Conservation (phyloP, 345 rosid species). For the Euclidium syriacum region DNA sequence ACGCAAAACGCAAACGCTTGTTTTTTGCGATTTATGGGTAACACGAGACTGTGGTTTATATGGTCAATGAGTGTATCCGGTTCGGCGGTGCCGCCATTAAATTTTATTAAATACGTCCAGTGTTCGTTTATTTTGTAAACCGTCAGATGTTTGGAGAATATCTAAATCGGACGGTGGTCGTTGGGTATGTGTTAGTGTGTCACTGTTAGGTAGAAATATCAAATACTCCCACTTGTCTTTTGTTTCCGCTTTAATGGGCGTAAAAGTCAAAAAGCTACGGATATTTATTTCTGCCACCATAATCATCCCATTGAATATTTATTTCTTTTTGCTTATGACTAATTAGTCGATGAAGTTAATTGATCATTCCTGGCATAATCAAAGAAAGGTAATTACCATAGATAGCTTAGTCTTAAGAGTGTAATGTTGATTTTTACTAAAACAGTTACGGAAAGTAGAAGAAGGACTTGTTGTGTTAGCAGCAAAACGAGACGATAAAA, state of each 20-base stretch:
- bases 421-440: not conserved
- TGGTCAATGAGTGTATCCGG: constrained; percentile 34
- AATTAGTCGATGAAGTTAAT: not conserved
- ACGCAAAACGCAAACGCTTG: not conserved
- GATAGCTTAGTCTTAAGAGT: not conserved
- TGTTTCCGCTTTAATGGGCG: not conserved
- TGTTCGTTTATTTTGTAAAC: constrained; percentile 11
- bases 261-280: not conserved
- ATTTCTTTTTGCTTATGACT: not conserved
- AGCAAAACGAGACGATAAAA: constrained; percentile 1
- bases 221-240: constrained; percentile 6
- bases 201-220: not conserved
- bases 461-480: not conserved
- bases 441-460: not conserved
- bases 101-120: not conserved
- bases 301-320: constrained; percentile 1
- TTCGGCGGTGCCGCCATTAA: constrained; percentile 17
- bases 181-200: constrained; percentile 18
- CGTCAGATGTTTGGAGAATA: constrained; percentile 10
- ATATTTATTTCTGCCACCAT: constrained; percentile 6
- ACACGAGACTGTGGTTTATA: constrained; percentile 29
- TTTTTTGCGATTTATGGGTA: constrained; percentile 18
- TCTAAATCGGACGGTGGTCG: constrained; percentile 20
- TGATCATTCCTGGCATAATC: too few relatives aligned
- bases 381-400: not conserved